Base-by-base conservation (phyloP, 805 yeast genomes). In the Teunomyces stri region DNA sequence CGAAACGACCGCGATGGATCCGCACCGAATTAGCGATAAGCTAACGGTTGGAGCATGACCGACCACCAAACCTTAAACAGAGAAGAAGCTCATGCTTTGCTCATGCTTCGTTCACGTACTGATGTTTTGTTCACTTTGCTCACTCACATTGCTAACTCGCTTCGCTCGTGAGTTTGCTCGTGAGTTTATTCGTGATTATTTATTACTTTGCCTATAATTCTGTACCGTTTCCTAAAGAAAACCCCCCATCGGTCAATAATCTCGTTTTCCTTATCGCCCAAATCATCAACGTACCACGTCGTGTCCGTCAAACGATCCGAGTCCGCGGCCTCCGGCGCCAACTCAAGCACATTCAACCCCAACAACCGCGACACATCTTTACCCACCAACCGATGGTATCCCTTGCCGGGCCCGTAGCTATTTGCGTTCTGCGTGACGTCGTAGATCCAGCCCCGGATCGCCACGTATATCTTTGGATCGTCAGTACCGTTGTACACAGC, bases 321-420 rank as follows among this genome's bases (percentile, higher is more conserved):
- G 1, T 44, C 45, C 4, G 42, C 46, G 4, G 45, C 56, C 13
- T 50, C 50, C 4, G 46, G 51, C 25, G 53, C 56, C 40, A 68
- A 46, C 36, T 55, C 57, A 22, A 70, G 56, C 42, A 59, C 77
- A 45, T 88, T 82, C 57, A 83, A 79, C 1, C 87, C 96, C 45
- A 89, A 69, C 2, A 92, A 85, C 48, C 94, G 69, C 29, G 88
- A 80, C 18, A 88, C 87, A 55, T 89, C 96, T 52, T 78, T 80
- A 4, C 92, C 96, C 7, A 82, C 87, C 36, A 89, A 74, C 5
- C 74, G 80, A 57, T 81, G 82, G 64, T 89, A 89, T 18, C 84
- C 82, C 50, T 81, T 79, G 0, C 90, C 91, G 2, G 85, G 84
- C 0, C 96, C 96, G 60, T 89, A 89, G 34, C 83, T 84, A 12